These are phyloP conservation scores for Xylaria polymorpha DNA, from an alignment of 2,329 filamentous ascomycete species.

Conservation along the genomic window DNA sequence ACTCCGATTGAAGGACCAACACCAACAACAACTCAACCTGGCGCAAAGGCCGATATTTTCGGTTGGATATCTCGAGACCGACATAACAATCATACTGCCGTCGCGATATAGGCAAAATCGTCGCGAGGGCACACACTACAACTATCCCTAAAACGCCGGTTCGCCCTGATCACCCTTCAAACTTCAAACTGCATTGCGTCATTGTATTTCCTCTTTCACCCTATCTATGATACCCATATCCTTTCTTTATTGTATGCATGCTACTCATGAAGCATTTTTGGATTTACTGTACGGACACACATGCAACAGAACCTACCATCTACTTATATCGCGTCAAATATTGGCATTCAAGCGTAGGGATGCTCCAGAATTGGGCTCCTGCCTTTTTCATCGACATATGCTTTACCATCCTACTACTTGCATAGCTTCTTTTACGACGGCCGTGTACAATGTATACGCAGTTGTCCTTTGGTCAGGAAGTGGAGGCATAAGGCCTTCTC, in stretches of 20 bases:
- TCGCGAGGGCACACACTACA: conserved; percentile 4
- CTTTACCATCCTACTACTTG: conserved; percentile 33
- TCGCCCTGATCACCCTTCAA: conserved; percentile 9
- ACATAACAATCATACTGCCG: conserved; percentile 42
- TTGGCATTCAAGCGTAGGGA: conserved; percentile 39
- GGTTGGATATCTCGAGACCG: conserved; percentile 65
- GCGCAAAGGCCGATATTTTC: conserved; percentile 58
- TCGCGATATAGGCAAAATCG: conserved; percentile 41
- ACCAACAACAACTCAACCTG: conserved; percentile 42
- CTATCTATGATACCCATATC: conserved; percentile 50
- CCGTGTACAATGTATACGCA: neutral
- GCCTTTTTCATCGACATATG: conserved; percentile 40
- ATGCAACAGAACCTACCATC: conserved; percentile 41
- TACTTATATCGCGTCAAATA: conserved; percentile 44
- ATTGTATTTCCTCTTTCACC: conserved; percentile 40
- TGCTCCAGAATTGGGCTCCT: conserved; percentile 27
- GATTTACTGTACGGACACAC: conserved; percentile 40
- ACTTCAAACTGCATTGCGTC: conserved; percentile 32
- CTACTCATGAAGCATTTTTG: conserved; percentile 46
- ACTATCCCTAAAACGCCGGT: neutral
- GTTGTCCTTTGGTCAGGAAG: conserved; percentile 2
- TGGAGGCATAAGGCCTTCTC: neutral
- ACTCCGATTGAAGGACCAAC: conserved; percentile 50
- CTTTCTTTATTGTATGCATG: conserved; percentile 44
- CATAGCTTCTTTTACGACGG: conserved; percentile 14